Percentiles rank a stretch among this genome's conserved stretches.
phyloP scores from a whole-genome alignment of 352 stramenopile genomes.

The Phytopythium cucurbitacearum region DNA sequence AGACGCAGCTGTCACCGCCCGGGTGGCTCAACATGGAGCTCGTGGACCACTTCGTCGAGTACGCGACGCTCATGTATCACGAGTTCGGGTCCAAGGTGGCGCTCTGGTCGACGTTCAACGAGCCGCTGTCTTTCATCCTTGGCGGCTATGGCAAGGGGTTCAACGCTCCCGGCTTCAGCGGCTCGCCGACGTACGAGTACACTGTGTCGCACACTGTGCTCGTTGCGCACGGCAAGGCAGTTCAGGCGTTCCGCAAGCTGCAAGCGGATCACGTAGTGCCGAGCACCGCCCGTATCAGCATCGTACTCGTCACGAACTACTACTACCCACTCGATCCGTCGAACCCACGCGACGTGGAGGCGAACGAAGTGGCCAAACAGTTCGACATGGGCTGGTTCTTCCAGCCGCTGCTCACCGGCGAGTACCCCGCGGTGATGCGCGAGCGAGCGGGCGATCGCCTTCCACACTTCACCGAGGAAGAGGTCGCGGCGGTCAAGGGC shows the following conservation, averaged over 20 bases:
- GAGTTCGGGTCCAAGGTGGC: conserved; percentile 89
- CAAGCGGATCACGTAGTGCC: conserved; percentile 30
- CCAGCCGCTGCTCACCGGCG: conserved; percentile 87
- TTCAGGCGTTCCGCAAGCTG: conserved; percentile 77
- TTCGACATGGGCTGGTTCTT: conserved; percentile 92
- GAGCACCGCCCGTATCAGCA: conserved; percentile 81
- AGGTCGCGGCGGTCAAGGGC: conserved; percentile 71
- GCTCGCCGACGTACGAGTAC: conserved; percentile 35
- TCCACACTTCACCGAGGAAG: conserved; percentile 78
- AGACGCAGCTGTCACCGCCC: background rate
- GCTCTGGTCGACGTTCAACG: conserved; percentile 94
- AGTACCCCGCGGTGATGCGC: conserved; percentile 92
- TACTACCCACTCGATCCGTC: conserved; percentile 69
- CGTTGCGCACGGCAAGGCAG: conserved; percentile 83
- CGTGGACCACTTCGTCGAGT: conserved; percentile 25
- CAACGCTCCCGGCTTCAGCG: conserved; percentile 24
- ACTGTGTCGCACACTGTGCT: conserved; percentile 83
- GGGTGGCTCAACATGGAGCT: background rate
- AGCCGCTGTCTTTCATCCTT: conserved; percentile 86
- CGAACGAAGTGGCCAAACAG: conserved; percentile 80
- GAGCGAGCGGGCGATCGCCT: conserved; percentile 69
- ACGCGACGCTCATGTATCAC: conserved; percentile 87
- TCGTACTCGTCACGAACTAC: conserved; percentile 88
- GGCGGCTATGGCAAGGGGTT: conserved; percentile 82
- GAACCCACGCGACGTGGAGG: conserved; percentile 38